These are phyloP conservation scores for Eutrema salsugineum DNA, from an alignment of 441 rosid species.

Conservation along the genomic window DNA sequence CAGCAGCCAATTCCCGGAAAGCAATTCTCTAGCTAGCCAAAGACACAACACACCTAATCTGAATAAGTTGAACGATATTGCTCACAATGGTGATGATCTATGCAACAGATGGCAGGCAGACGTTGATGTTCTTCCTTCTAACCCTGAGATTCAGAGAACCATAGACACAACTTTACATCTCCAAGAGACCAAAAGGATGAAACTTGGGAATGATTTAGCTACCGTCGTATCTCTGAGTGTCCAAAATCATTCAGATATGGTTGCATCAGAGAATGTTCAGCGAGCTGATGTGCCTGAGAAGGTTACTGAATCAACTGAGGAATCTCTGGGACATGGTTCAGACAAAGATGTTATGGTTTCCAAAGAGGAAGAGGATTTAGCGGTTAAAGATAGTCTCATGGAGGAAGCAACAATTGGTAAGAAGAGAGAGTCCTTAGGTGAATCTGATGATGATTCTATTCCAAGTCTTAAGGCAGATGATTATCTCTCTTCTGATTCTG, in stretches of 20 bases:
- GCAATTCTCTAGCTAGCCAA: constrained; percentile 26
- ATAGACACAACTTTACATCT: not conserved
- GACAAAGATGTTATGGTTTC: constrained; percentile 23
- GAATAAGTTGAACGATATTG: constrained; percentile 24
- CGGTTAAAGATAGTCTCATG: constrained; percentile 18
- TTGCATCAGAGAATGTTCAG: constrained; percentile 27
- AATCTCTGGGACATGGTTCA: constrained; percentile 30
- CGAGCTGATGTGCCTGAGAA: constrained; percentile 17
- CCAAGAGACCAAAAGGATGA: constrained; percentile 25
- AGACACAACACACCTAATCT: constrained; percentile 26
- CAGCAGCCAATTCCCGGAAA: constrained; percentile 24
- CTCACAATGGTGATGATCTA: constrained; percentile 42
- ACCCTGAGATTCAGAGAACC: constrained; percentile 17
- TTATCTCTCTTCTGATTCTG: constrained; percentile 27
- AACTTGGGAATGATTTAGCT: constrained; percentile 27
- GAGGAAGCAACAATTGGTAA: constrained; percentile 13
- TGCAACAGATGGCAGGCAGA: constrained; percentile 40
- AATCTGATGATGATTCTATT: constrained; percentile 30
- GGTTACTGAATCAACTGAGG: constrained; percentile 11
- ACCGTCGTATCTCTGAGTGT: constrained; percentile 21
- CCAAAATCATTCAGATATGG: constrained; percentile 28
- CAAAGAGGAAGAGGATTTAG: constrained; percentile 5
- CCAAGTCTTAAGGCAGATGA: constrained; percentile 23
- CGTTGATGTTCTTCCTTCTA: constrained; percentile 28
- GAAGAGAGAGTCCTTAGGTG: constrained; percentile 9